phyloP scores from a whole-genome alignment of 2,329 filamentous ascomycete species.

The Talaromyces rugulosus region DNA sequence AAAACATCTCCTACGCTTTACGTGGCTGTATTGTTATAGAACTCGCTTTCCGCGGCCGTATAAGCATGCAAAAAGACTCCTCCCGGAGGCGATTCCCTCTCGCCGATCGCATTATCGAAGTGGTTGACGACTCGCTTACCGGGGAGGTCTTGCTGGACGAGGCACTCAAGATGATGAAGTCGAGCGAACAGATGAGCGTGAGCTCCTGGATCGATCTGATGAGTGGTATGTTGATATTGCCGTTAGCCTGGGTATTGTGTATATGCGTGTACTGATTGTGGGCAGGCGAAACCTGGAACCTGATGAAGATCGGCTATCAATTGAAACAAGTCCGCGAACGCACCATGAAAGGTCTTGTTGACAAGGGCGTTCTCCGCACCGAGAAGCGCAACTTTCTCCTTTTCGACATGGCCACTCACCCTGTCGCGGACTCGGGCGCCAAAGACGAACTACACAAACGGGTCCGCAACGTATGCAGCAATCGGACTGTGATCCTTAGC shows the following conservation, averaged over 20 bases:
- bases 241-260: slow-evolving; percentile 7
- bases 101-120: slow-evolving; percentile 90
- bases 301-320: slow-evolving; percentile 99
- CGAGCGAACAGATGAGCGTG: slow-evolving; percentile 99
- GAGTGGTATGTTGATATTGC: slow-evolving; percentile 65
- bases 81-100: slow-evolving; percentile 87
- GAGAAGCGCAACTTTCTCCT: slow-evolving; percentile 99
- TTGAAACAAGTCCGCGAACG: slow-evolving; percentile 98
- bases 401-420: slow-evolving; percentile 99
- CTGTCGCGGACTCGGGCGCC: slow-evolving; percentile 89
- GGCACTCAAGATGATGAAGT: slow-evolving; percentile 99
- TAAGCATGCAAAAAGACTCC: slow-evolving; percentile 98
- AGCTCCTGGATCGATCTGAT: slow-evolving; percentile 98
- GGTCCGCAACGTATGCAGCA: slow-evolving; percentile 87
- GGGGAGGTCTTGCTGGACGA: slow-evolving; percentile 97
- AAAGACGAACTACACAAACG: slow-evolving; percentile 96
- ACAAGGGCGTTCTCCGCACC: slow-evolving; percentile 96
- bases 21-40: slow-evolving; percentile 98
- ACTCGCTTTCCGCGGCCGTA: slow-evolving; percentile 87
- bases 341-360: slow-evolving; percentile 92
- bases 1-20: slow-evolving; percentile 98
- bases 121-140: slow-evolving; percentile 92
- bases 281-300: slow-evolving; percentile 95
- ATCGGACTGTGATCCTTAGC: slow-evolving; percentile 87
- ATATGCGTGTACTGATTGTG: slow-evolving; percentile 12